Evolutionary conservation across 352 stramenopile genomes (phyloP).

Genomic region (Phytophthora foliorum): DNA sequence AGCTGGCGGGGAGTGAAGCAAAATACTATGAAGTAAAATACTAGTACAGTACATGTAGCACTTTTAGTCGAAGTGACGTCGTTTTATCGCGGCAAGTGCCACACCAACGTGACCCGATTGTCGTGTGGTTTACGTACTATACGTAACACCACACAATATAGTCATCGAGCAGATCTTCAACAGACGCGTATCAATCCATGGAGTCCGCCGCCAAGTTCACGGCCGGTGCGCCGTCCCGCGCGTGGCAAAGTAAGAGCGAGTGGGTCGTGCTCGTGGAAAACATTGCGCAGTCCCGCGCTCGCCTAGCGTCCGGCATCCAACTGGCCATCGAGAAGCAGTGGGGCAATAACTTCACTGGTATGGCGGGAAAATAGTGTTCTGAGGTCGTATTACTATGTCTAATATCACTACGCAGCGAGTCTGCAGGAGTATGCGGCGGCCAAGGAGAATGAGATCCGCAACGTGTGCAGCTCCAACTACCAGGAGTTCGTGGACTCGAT

Average conservation of each 20-base stretch:
- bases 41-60: background rate
- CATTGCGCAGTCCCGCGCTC: constrained; percentile 80
- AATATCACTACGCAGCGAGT: constrained; percentile 45
- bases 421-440: constrained; percentile 63
- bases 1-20: too few relatives aligned
- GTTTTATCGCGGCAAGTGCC: too few relatives aligned
- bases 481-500: constrained; percentile 87
- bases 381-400: background rate
- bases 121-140: background rate
- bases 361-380: constrained; percentile 5
- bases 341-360: constrained; percentile 80
- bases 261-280: constrained; percentile 85
- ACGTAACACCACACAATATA: background rate
- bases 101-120: background rate
- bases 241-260: constrained; percentile 79
- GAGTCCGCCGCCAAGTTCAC: background rate
- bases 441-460: constrained; percentile 81
- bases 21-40: too few relatives aligned
- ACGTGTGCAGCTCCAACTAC: constrained; percentile 84
- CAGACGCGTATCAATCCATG: constrained; percentile 19
- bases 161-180: constrained; percentile 28
- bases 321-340: constrained; percentile 85
- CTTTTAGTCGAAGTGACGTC: background rate
- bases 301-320: constrained; percentile 77
- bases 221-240: constrained; percentile 16